phyloP scores from a whole-genome alignment of 495 filamentous ascomycete genomes.

The Talaromyces wortmannii region DNA sequence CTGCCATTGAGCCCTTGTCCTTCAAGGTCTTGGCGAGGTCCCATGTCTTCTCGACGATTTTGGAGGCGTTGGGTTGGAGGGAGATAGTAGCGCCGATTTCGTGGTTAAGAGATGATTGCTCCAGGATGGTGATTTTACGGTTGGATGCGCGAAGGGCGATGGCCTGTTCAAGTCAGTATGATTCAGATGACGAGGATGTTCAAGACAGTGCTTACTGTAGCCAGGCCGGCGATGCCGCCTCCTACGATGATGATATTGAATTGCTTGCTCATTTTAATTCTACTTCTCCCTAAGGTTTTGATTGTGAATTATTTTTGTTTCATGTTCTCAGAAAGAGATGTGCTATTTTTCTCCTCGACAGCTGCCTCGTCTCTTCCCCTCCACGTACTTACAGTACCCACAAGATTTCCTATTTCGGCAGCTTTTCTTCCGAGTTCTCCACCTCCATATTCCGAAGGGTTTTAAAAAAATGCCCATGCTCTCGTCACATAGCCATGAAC shows the following conservation, averaged over 20 bases:
- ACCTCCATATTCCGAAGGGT: not conserved
- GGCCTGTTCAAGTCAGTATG: slow-evolving; percentile 1
- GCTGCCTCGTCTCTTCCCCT: not conserved
- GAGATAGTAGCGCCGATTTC: slow-evolving; percentile 25
- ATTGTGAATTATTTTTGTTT: not conserved
- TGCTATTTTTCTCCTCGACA: not conserved
- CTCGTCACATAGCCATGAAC: not conserved
- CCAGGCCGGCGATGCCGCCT: no score
- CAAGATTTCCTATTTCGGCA: not conserved
- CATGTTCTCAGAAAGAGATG: not conserved
- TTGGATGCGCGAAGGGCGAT: slow-evolving; percentile 18
- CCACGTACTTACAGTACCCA: not conserved
- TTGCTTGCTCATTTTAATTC: no score
- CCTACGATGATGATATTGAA: no score
- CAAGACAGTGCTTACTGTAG: not conserved
- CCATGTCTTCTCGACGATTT: slow-evolving; percentile 18
- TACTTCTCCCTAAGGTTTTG: not conserved
- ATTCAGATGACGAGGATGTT: no score
- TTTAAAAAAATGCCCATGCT: not conserved
- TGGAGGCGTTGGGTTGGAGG: slow-evolving; percentile 21
- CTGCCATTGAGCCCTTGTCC: slow-evolving; percentile 13
- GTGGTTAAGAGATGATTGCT: slow-evolving; percentile 19
- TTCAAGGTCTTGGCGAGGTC: slow-evolving; percentile 7
- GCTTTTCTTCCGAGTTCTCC: not conserved
- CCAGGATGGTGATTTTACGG: slow-evolving; percentile 16